Percentiles rank a stretch among this genome's conserved stretches.
Evolutionary conservation across 2,329 filamentous ascomycete genomes (phyloP).

Genomic region (Colletotrichum sp.): DNA sequence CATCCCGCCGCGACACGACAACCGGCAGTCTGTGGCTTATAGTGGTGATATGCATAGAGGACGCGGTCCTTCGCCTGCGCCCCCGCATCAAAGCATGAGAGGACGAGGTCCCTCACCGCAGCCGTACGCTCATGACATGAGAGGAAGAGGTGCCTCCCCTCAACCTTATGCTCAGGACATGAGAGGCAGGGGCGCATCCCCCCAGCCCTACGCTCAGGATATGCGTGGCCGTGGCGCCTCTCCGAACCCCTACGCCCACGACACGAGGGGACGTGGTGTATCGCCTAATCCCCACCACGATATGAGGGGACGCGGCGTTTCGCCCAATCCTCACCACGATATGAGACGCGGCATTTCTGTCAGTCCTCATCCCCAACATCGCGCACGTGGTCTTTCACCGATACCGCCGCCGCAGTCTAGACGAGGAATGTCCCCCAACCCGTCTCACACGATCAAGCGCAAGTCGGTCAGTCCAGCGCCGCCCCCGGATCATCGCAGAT

Average conservation of each 20-base stretch:
- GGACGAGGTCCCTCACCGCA: constrained; percentile 23
- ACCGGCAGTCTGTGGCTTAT: constrained; percentile 44
- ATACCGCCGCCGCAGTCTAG: constrained; percentile 41
- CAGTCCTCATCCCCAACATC: constrained; percentile 52
- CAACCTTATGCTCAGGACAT: constrained; percentile 19
- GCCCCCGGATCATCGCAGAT: constrained; percentile 51
- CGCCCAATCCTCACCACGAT: constrained; percentile 28
- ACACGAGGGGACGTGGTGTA: background rate
- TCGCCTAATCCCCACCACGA: constrained; percentile 42
- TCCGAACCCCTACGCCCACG: background rate
- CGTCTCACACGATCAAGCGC: constrained; percentile 63
- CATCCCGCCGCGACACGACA: constrained; percentile 47
- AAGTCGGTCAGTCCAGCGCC: constrained; percentile 80
- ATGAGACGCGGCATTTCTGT: constrained; percentile 41
- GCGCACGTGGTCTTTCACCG: constrained; percentile 33
- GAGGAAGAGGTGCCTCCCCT: background rate
- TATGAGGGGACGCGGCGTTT: constrained; percentile 44
- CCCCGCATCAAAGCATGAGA: constrained; percentile 45
- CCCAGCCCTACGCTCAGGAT: constrained; percentile 36
- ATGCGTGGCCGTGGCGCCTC: background rate
- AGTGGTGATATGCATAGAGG: constrained; percentile 30
- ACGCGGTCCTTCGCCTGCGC: constrained; percentile 45
- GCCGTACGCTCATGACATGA: constrained; percentile 35
- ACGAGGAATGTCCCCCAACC: constrained; percentile 45
- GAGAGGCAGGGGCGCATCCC: constrained; percentile 46